A percentile compares a stretch with the other conserved stretches of the same genome.
phyloP scores from a whole-genome alignment of 306 rosid genomes.

The Acacia melanoxylon region DNA sequence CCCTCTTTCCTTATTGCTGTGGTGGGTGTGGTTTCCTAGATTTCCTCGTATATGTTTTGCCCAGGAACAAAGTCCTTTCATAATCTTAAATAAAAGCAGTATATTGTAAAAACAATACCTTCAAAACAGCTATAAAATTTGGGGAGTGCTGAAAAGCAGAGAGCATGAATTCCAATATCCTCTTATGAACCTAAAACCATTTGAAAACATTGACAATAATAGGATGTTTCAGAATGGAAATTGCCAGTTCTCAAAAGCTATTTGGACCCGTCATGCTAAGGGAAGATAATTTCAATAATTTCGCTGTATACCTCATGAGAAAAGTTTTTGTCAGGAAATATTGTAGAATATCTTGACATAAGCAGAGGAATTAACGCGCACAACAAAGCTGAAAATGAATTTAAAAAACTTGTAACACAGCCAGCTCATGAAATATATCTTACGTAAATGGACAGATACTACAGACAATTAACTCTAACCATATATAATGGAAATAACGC shows the following conservation, averaged over 20 bases:
- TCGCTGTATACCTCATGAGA: slow-evolving; percentile 62
- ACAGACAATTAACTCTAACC: background rate
- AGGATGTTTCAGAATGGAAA: background rate
- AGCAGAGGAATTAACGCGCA: slow-evolving; percentile 92
- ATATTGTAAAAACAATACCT: slow-evolving; percentile 51
- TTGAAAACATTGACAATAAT: slow-evolving; percentile 20
- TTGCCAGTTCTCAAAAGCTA: slow-evolving; percentile 12
- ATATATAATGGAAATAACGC: slow-evolving; percentile 13
- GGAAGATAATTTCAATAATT: slow-evolving; percentile 24
- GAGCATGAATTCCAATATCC: slow-evolving; percentile 86
- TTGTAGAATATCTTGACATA: slow-evolving; percentile 81
- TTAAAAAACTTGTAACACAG: slow-evolving; percentile 22
- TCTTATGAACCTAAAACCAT: slow-evolving; percentile 70
- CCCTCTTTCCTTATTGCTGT: too few relatives aligned
- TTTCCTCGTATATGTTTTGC: too few relatives aligned
- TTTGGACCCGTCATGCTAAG: background rate
- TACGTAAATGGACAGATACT: background rate
- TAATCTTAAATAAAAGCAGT: slow-evolving; percentile 19
- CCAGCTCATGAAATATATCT: slow-evolving; percentile 25
- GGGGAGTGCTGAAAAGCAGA: slow-evolving; percentile 88
- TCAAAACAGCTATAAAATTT: slow-evolving; percentile 76
- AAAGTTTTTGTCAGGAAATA: slow-evolving; percentile 80
- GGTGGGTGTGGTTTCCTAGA: too few relatives aligned
- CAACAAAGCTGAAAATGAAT: slow-evolving; percentile 73
- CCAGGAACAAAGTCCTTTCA: too few relatives aligned